Evolutionary conservation across 345 rosid genomes (phyloP).

Genomic region (Rhodamnia argentea): DNA sequence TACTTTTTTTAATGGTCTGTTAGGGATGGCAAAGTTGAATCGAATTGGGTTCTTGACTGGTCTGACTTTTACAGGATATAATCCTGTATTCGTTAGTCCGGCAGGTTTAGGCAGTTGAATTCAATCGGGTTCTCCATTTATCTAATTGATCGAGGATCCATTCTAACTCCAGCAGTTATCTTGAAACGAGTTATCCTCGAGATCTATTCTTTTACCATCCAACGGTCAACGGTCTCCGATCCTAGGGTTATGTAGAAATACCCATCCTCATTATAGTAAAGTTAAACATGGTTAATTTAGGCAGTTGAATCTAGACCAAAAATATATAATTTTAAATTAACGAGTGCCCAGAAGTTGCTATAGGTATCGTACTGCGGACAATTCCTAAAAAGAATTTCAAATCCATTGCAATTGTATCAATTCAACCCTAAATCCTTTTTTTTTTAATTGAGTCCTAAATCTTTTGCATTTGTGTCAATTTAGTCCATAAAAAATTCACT

Average conservation of each 20-base stretch:
- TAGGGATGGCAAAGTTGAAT: not conserved
- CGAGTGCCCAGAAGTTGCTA: too few species aligned
- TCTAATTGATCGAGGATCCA: not conserved
- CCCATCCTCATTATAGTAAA: not conserved
- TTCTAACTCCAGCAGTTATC: not conserved
- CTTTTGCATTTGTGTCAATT: too few species aligned
- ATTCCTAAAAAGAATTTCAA: too few species aligned
- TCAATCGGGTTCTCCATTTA: not conserved
- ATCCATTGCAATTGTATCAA: too few species aligned
- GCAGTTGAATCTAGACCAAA: too few species aligned
- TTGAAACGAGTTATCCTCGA: not conserved
- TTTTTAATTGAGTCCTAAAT: too few species aligned
- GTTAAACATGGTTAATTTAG: not conserved
- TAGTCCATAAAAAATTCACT: too few species aligned
- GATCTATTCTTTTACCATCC: not conserved
- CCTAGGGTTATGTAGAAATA: not conserved
- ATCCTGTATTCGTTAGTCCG: not conserved
- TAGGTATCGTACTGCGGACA: too few species aligned
- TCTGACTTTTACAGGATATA: not conserved
- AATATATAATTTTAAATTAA: too few species aligned
- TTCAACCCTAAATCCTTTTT: too few species aligned
- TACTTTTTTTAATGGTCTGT: not conserved
- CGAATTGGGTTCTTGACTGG: not conserved
- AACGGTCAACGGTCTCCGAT: not conserved
- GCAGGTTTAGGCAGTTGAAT: not conserved